Evolutionary conservation across 225 moss, liverwort and hornwort species (phyloP), one percentile per base, ranked within the genome.

Genomic region (Thuidium tamariscinum): DNA sequence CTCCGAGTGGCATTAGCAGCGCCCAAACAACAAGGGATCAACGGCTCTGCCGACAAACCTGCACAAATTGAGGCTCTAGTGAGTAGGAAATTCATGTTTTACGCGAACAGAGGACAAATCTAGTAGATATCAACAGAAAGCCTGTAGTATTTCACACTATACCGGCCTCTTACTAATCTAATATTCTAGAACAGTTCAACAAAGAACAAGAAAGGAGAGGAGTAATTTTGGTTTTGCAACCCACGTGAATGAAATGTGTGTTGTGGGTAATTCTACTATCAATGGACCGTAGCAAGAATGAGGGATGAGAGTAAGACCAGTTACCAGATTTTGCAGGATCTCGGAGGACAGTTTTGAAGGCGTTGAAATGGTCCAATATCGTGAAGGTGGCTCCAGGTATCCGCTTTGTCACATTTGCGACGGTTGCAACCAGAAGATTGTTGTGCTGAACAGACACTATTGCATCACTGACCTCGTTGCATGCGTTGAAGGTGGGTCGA

Each of bases 1-100:
- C 36, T 89, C 49, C 83, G 84, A 66, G 89, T 82, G 56, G 86
- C 89, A 86, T 86, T 84, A 52, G 68, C 92, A 77, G 86, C 86
- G 32, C 91, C 92, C 77, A 93, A 69, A 79, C 93, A 94, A 84
- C 92, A 94, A 74, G 93, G 89, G 36, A 68, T 69, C 59, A 92
- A 80, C 4, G 84, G 88, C n/a, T 54, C 39, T 5, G 64, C 56
- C 34, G 88, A 89, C 49, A 92, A 68, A 57, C 89, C 93, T 94
- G 87, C 83, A 68, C 61, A 74, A 81, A 68, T 65, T 48, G 81
- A 89, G 65, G 67, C 78, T 51, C 60, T 59, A 78, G 60, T 85
- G 7, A 73, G 64, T 82, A 44, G 25, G 82, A 56, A 80, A 48
- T 81, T 39, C 76, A 69, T 65, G 79, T 34, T 26, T 27, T 8